These are phyloP conservation scores for Xerocomus nothofagi DNA, from an alignment of 1,284 basidiomycete genomes.

Conservation along the genomic window DNA sequence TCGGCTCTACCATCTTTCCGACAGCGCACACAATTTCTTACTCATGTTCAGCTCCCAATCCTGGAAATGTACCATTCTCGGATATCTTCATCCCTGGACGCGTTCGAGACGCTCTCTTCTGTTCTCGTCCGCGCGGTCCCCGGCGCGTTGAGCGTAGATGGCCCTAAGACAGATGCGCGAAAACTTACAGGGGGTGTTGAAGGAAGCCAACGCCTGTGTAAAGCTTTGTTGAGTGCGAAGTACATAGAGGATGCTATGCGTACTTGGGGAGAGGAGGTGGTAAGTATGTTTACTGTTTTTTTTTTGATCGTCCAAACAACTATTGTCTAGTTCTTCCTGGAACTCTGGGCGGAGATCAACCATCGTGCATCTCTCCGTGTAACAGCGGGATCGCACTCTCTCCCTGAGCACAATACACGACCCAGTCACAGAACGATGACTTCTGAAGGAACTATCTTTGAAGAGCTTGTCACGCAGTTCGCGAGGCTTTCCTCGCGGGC, in stretches of 20 bases:
- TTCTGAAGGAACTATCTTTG: constrained; percentile 71
- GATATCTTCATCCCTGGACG: constrained; percentile 84
- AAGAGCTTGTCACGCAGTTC: constrained; percentile 68
- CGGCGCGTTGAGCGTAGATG: constrained; percentile 69
- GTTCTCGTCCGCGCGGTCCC: constrained; percentile 89
- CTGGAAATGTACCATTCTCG: constrained; percentile 76
- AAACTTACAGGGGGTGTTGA: constrained; percentile 75
- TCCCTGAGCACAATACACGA: constrained; percentile 45
- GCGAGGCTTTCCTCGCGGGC: constrained; percentile 62
- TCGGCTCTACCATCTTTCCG: constrained; percentile 76
- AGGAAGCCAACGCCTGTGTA: constrained; percentile 78
- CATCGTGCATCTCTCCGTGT: constrained; percentile 53
- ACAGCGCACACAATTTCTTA: constrained; percentile 83
- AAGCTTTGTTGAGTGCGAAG: constrained; percentile 77
- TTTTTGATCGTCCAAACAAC: background rate
- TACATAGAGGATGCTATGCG: constrained; percentile 70
- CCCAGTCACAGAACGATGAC: constrained; percentile 13
- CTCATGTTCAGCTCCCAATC: constrained; percentile 83
- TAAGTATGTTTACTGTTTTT: constrained; percentile 39
- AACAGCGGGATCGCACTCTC: constrained; percentile 46
- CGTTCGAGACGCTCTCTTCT: constrained; percentile 89
- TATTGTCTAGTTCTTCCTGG: constrained; percentile 76
- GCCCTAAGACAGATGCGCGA: constrained; percentile 55
- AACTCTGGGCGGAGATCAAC: constrained; percentile 80
- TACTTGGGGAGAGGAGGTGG: constrained; percentile 84